These are phyloP conservation scores for Pseudoturritis turrita DNA, from an alignment of 345 rosid genomes.

Conservation along the genomic window DNA sequence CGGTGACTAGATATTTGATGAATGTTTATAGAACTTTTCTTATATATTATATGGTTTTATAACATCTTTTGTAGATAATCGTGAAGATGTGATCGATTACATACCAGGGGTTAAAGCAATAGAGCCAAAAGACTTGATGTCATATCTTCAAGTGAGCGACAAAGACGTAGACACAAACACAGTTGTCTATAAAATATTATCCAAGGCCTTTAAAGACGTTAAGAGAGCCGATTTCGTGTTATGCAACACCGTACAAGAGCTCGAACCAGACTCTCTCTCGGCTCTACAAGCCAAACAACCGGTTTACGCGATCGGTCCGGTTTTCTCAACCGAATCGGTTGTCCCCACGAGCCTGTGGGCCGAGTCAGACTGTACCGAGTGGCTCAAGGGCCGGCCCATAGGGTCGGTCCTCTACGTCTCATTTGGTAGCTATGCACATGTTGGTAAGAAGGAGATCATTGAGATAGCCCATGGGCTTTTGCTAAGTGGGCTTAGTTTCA, in stretches of 20 bases:
- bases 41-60: neutral
- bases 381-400: constrained; percentile 38
- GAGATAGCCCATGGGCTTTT: constrained; percentile 52
- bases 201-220: constrained; percentile 42
- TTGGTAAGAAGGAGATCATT: constrained; percentile 35
- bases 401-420: constrained; percentile 53
- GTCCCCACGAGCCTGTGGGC: constrained; percentile 69
- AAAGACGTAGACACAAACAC: constrained; percentile 36
- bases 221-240: constrained; percentile 52
- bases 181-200: constrained; percentile 42
- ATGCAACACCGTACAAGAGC: constrained; percentile 58
- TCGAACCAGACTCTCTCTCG: constrained; percentile 40
- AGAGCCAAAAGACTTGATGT: constrained; percentile 49
- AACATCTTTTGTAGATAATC: constrained; percentile 34
- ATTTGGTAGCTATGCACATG: constrained; percentile 57
- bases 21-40: neutral
- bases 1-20: neutral
- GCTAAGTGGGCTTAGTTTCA: constrained; percentile 39
- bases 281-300: constrained; percentile 44
- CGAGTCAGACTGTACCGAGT: constrained; percentile 53
- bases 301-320: constrained; percentile 57
- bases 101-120: constrained; percentile 56
- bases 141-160: constrained; percentile 54
- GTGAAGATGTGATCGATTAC: constrained; percentile 50
- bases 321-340: constrained; percentile 39